phyloP scores from a whole-genome alignment of 768 basidiomycete genomes.

The Leccinum boreale region DNA sequence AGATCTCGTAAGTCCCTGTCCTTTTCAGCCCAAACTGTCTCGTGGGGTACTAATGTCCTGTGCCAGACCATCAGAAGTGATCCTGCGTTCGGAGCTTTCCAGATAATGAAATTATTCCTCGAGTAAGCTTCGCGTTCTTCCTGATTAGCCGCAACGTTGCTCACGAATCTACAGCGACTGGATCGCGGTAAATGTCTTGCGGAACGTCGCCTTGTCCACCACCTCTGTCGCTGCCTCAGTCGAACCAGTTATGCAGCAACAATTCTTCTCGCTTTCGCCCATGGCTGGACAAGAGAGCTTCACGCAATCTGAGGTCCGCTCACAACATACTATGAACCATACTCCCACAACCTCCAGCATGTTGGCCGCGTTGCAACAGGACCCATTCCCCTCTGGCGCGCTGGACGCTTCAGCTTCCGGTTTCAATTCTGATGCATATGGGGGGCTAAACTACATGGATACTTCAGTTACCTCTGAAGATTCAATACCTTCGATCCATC shows the following conservation, averaged over 20 bases:
- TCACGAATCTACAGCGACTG: slow-evolving; percentile 61
- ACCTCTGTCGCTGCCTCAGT: slow-evolving; percentile 91
- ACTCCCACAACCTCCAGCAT: slow-evolving; percentile 89
- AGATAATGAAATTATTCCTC: slow-evolving; percentile 86
- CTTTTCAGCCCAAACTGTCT: background rate
- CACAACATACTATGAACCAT: slow-evolving; percentile 65
- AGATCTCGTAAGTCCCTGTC: slow-evolving; percentile 67
- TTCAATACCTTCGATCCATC: slow-evolving; percentile 54
- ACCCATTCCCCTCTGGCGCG: slow-evolving; percentile 61
- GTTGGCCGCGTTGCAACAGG: slow-evolving; percentile 83
- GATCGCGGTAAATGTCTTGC: slow-evolving; percentile 86
- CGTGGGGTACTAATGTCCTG: slow-evolving; percentile 1
- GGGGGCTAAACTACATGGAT: slow-evolving; percentile 75
- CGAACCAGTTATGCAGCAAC: slow-evolving; percentile 88
- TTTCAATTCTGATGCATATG: slow-evolving; percentile 69
- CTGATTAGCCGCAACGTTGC: slow-evolving; percentile 10
- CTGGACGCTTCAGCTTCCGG: slow-evolving; percentile 61
- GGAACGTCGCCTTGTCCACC: slow-evolving; percentile 83
- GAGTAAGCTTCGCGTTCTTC: slow-evolving; percentile 53
- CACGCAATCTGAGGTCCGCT: slow-evolving; percentile 58
- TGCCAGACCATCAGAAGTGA: slow-evolving; percentile 85
- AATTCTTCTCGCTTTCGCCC: slow-evolving; percentile 83
- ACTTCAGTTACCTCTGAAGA: slow-evolving; percentile 64
- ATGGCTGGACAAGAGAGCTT: slow-evolving; percentile 87
- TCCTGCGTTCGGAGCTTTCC: slow-evolving; percentile 89